Evolutionary conservation across 495 filamentous ascomycete genomes (phyloP), one percentile per base, ranked within the genome.

Genomic region (Achaetomiella virescens): DNA sequence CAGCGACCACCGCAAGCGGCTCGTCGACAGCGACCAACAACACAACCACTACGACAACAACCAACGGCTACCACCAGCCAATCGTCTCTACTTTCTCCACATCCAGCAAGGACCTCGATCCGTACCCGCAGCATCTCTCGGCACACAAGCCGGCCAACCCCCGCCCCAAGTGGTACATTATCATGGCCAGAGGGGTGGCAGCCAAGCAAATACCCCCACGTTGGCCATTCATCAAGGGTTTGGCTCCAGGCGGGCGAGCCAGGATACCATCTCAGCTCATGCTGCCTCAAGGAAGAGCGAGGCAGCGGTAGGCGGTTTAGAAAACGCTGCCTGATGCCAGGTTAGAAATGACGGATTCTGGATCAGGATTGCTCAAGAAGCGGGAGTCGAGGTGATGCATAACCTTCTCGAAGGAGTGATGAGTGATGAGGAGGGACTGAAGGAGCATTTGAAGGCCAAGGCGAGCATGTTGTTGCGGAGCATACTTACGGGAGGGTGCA

Each of bases 31-130:
- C 44, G 9, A 48, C 52, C 2, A 55, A 41, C 36, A 55, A 48
- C 35, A 48, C 33, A 21, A 24, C 54, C 17, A 37, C 52, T 71
- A 70, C 56, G 63, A 35, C 58, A 38, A 21, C 41, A 14, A 37
- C 60, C n/a, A 81, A 81, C 58, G 78, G 78, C 15, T 82, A 85
- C 58, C 81, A 81, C 50, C 82, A 85, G 57, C 84, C 86, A 0
- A 70, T 87, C 33, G 79, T 89, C 36, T 86, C 84, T 27, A 88
- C 83, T 12, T 90, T 89, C 60, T 88, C 86, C 11, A 90, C 86
- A 12, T 87, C 83, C 25, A 86, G 83, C 61, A 84, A 85, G 61
- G 86, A 90, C 62, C 73, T 89, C 5, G 78, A 87, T 55, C 86
- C 83, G 4, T 88, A 87, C 61, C 84, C 84, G 12, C 83, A 82